Evolutionary conservation across 768 basidiomycete genomes (phyloP), one percentile per base, ranked within the genome.

Genomic region (Boletus sensibilis): DNA sequence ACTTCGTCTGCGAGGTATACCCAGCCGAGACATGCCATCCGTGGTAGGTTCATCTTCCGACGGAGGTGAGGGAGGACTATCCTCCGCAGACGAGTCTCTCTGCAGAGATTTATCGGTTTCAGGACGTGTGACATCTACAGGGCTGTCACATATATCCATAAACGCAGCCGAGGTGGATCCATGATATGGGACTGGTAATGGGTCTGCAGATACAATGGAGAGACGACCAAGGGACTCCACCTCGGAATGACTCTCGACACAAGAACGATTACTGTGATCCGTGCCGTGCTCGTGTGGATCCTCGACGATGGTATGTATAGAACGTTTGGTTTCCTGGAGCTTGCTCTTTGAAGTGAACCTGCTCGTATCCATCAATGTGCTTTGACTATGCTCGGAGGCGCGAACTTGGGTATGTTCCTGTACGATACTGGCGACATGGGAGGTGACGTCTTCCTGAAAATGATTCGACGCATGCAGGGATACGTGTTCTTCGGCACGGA

Each of bases 1-100:
- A 61, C 88, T 89, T 55, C 85, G 76, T 57, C 82, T 74, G 52
- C 78, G 82, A 37, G 75, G 73, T 12, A 78, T 60, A 16, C 70
- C 73, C 5, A 69, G 71, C 33, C 65, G 73, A 29, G 68, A 58
- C 23, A 62, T 45, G 44, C 66, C 71, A 46, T 72, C 72, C 2
- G 43, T 60, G 46, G 55, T 68, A 45, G 68, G 61, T 58, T 77
- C 65, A 52, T 77, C 61, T 64, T 73, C 60, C 53, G 76, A 72
- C 0, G 66, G 64, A 27, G 71, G 70, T 25, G 70, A 68, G 27
- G 58, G 61, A 25, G 67, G 55, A n/a, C 59, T 61, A 41, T 68
- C 68, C 5, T 61, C 63, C 31, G 58, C 43, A 18, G 59, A 53
- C 10, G 52, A 55, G 41, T 57, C 60, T 38, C 52, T 55, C 16